Evolutionary conservation across 2,329 filamentous ascomycete species (phyloP).

Genomic region (Helicocarpus griseus): DNA sequence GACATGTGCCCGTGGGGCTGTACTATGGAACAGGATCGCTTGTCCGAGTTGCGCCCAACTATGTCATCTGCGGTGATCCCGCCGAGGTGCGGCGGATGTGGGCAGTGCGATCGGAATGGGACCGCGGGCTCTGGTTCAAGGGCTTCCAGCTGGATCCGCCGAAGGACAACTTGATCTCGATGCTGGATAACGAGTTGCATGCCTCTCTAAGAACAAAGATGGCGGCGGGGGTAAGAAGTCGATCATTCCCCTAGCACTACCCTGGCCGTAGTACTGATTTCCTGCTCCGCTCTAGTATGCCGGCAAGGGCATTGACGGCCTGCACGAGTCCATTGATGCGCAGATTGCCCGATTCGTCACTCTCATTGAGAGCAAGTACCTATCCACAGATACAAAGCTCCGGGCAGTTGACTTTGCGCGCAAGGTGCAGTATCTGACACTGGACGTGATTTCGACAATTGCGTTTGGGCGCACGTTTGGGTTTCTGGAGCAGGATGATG

Average conservation of each 20-base stretch:
- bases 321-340: slow-evolving; percentile 43
- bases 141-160: slow-evolving; percentile 4
- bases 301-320: slow-evolving; percentile 43
- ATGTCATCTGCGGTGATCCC: slow-evolving; percentile 5
- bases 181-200: background rate
- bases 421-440: slow-evolving; percentile 45
- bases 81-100: slow-evolving; percentile 2
- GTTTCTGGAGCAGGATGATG: slow-evolving; percentile 35
- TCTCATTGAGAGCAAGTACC: slow-evolving; percentile 41
- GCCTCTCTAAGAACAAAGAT: slow-evolving; percentile 4
- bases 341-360: slow-evolving; percentile 39
- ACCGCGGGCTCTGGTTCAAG: slow-evolving; percentile 6
- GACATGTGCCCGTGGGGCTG: background rate
- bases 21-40: slow-evolving; percentile 1
- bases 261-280: background rate
- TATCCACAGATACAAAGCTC: slow-evolving; percentile 21
- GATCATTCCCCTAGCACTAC: background rate
- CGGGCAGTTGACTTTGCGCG: slow-evolving; percentile 36
- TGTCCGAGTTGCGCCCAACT: slow-evolving; percentile 7
- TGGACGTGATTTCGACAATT: slow-evolving; percentile 48
- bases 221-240: slow-evolving; percentile 1
- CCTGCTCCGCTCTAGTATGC: slow-evolving; percentile 33
- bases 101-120: slow-evolving; percentile 5
- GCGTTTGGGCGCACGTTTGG: slow-evolving; percentile 43
- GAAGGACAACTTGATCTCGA: slow-evolving; percentile 1